Evolutionary conservation across 441 rosid species (phyloP), one percentile per base, ranked within the genome.

Genomic region (Populus hybrid): DNA sequence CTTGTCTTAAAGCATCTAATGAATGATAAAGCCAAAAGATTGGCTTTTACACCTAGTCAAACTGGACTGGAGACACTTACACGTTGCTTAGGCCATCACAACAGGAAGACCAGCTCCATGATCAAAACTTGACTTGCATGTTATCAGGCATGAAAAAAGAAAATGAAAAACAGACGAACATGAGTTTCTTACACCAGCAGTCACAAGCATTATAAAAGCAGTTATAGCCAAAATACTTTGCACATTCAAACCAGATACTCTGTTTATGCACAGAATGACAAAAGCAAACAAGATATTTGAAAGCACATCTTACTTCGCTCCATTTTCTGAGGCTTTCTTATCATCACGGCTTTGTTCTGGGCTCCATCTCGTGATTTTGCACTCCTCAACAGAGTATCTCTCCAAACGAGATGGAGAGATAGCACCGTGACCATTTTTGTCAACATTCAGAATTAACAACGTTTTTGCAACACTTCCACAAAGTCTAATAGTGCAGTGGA

Each of bases 381-480:
- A 80, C 78, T 88, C 93, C 82, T 85, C 87, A 71, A 89, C 87
- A 12, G 77, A 81, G 79, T 83, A 91, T 1, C 69, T 67, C 24
- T 84, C 85, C 70, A 86, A 82, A 79, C 85, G 84, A 7, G 79
- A 79, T 38, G 90, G 88, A 20, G 80, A 69, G 38, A 32, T 67
- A 72, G 73, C 81, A 76, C 74, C 83, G 1, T 77, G 78, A 9
- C 83, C 83, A 11, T 83, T 72, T 72, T 79, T 79, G 23, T 81
- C 78, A 40, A 90, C 28, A 12, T 72, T 23, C 69, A 91, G 88
- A 78, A 82, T 79, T 77, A 89, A 81, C 69, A 91, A 78, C 14
- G 86, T 82, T 65, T 94, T 89, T 0, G 90, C 90, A 14, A 91
- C 91, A 59, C 90, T 88, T 76, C 92, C 92, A 66, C 87, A 82